A percentile compares a stretch with the other conserved stretches of the same genome.
These are phyloP conservation scores for Corylus avellana DNA, from an alignment of 306 rosid species.

Conservation along the genomic window DNA sequence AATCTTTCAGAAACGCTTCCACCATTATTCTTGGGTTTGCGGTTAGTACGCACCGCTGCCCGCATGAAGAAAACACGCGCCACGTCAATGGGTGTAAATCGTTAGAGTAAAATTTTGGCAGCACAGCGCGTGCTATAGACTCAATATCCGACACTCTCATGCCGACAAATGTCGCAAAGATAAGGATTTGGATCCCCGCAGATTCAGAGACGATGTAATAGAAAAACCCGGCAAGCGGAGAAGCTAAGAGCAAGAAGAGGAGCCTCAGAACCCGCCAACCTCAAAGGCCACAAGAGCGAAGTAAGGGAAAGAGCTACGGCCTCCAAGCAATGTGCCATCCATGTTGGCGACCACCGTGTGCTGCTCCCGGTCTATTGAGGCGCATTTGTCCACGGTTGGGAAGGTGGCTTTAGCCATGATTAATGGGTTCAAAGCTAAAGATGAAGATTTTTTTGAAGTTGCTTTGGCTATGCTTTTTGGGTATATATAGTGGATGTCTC, in stretches of 20 bases:
- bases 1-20: constrained; percentile 71
- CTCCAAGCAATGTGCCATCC: constrained; percentile 82
- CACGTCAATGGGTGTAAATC: constrained; percentile 70
- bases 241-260: constrained; percentile 49
- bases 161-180: constrained; percentile 62
- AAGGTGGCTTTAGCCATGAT: constrained; percentile 22
- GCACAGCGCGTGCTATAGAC: constrained; percentile 70
- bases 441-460: background rate
- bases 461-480: background rate
- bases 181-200: constrained; percentile 65
- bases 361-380: constrained; percentile 58
- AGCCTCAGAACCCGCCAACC: constrained; percentile 75
- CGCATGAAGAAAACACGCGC: constrained; percentile 73
- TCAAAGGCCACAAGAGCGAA: constrained; percentile 80
- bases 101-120: constrained; percentile 66
- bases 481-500: background rate
- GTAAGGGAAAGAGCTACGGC: constrained; percentile 82
- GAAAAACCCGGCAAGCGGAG: constrained; percentile 70
- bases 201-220: constrained; percentile 76
- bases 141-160: constrained; percentile 59
- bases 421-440: background rate
- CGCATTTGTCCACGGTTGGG: constrained; percentile 58
- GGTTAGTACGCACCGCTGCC: constrained; percentile 59
- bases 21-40: constrained; percentile 87
- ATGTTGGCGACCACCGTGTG: constrained; percentile 80